Evolutionary conservation across 148 eudicot genomes (phyloP), one percentile per base, ranked within the genome.

Genomic region (Amaranthus cruentus): DNA sequence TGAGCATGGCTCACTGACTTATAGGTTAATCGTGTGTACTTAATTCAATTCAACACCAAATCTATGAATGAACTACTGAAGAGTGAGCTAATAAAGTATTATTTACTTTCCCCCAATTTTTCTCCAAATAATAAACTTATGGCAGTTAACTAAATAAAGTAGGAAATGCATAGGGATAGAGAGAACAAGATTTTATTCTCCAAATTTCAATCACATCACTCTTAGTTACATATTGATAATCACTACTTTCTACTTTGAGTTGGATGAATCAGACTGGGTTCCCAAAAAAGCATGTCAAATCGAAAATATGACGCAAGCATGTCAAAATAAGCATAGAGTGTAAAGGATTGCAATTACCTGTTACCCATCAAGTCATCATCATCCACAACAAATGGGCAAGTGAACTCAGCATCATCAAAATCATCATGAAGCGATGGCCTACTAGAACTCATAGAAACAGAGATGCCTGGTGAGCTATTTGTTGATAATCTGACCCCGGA

Each of bases 321-420:
- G 9, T 44, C 3, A 62, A 63, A 65, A 51, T 12, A 28, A 28
- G 38, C 38, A 28, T 28, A 28, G 38, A 28, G 38, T 28, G 38
- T 28, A 28, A 28, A 28, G 2, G 38, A 28, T 28, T 28, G 38
- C 38, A 28, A 28, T 69, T 88, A 93, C 98, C 97, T 91, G 91
- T 82, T 80, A 75, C 80, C 80, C 12, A 72, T 75, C 74, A 81
- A 77, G 62, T 85, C 92, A 73, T 89, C 97, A 69, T 86, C 88
- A 71, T 91, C 91, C 55, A 88, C 88, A 73, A 83, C 84, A 84
- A 93, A 93, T 47, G 89, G 92, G 62, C 98, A 91, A 82, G 89
- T 86, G 73, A 86, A 91, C 76, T 90, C 96, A 48, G 86, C 73
- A 78, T 90, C 94, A 77, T 87, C 95, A 78, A 78, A 89, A 82